A percentile compares a stretch with the other conserved stretches of the same genome.
Conservation (phyloP, 192 early-diverging fungal genomes). For the Oehlia diaphana region DNA sequence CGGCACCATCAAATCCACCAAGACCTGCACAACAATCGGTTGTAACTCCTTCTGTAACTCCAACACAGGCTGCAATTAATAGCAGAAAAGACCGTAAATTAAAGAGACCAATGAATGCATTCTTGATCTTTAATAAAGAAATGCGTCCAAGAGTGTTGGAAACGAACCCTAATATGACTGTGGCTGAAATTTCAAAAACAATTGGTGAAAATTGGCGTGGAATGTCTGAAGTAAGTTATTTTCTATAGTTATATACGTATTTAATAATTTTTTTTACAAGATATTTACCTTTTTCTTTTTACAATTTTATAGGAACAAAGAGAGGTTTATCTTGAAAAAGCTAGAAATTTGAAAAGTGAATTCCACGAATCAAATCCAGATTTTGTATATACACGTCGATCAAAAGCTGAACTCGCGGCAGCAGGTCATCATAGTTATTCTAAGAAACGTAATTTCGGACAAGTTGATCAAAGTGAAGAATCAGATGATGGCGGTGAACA, state of each 20-base stretch:
- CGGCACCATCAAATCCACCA: neutral
- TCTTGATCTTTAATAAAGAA: slow-evolving; percentile 61
- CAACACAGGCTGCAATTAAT: slow-evolving; percentile 25
- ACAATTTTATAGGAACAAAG: slow-evolving; percentile 34
- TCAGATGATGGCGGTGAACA: slow-evolving; percentile 8
- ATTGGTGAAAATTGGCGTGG: slow-evolving; percentile 57
- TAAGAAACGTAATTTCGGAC: slow-evolving; percentile 21
- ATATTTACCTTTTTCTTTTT: neutral
- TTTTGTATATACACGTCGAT: slow-evolving; percentile 59
- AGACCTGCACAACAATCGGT: neutral
- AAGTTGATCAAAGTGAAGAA: neutral
- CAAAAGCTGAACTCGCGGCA: slow-evolving; percentile 57
- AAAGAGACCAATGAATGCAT: slow-evolving; percentile 63
- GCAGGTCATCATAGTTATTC: slow-evolving; percentile 43
- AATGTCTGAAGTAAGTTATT: slow-evolving; percentile 39
- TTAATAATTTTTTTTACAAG: neutral
- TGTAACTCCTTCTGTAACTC: slow-evolving; percentile 21
- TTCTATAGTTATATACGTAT: neutral
- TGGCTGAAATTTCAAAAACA: slow-evolving; percentile 56
- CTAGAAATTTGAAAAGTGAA: slow-evolving; percentile 48
- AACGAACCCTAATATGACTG: slow-evolving; percentile 56
- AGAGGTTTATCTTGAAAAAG: slow-evolving; percentile 49
- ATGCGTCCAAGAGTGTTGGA: slow-evolving; percentile 57
- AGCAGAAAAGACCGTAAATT: slow-evolving; percentile 40
- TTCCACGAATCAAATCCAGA: slow-evolving; percentile 54